These are phyloP conservation scores for Cetradonia linearis DNA, from an alignment of 495 filamentous ascomycete genomes.

Conservation along the genomic window DNA sequence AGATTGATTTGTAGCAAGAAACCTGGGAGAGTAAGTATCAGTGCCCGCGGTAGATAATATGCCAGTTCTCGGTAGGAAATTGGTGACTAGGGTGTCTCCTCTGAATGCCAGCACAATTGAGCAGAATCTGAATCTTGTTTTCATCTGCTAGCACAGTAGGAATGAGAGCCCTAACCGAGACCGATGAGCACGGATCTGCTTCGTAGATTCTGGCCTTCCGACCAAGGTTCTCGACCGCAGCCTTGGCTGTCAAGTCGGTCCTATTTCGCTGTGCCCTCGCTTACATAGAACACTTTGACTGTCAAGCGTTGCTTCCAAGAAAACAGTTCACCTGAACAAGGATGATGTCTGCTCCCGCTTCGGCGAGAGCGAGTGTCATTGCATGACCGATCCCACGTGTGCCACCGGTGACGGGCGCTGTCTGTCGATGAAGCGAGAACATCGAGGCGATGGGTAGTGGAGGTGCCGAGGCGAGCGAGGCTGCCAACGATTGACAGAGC, in stretches of 20 bases:
- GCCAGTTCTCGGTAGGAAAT: constrained; percentile 78
- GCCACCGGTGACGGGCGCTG: constrained; percentile 77
- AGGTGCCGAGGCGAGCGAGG: neutral
- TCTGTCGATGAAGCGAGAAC: constrained; percentile 46
- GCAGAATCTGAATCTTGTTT: constrained; percentile 54
- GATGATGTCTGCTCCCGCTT: constrained; percentile 75
- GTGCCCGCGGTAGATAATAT: constrained; percentile 30
- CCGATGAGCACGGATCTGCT: constrained; percentile 57
- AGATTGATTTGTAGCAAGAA: constrained; percentile 80
- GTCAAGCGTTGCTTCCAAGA: neutral
- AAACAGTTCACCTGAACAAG: constrained; percentile 42
- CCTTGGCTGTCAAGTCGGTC: constrained; percentile 51
- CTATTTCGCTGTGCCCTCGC: constrained; percentile 46
- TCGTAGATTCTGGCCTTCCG: constrained; percentile 60
- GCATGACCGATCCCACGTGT: constrained; percentile 81
- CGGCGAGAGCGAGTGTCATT: constrained; percentile 70
- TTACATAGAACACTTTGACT: neutral
- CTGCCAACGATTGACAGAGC: neutral
- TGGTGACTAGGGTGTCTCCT: constrained; percentile 61
- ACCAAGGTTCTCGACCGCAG: constrained; percentile 50
- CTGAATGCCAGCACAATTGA: constrained; percentile 85
- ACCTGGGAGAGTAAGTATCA: constrained; percentile 38
- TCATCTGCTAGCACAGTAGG: constrained; percentile 51
- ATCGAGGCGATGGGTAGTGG: neutral
- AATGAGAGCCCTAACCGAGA: constrained; percentile 50